phyloP scores from a whole-genome alignment of 164 flowering plant species.

The Piper betle region DNA sequence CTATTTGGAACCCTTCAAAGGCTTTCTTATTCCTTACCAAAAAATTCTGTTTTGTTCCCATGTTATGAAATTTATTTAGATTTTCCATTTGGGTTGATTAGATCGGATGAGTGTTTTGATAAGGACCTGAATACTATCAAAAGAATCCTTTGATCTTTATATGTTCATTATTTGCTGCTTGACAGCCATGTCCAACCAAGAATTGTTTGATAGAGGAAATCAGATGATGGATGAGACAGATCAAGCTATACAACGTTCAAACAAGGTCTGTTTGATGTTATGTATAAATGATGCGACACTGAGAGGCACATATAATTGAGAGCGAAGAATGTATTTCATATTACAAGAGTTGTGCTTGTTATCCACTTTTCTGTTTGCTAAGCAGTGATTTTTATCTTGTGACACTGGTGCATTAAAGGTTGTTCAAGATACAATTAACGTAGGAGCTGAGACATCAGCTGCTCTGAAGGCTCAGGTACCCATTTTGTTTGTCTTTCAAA shows the following conservation, averaged over 20 bases:
- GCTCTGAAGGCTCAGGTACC: constrained; percentile 87
- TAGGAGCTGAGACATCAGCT: constrained; percentile 84
- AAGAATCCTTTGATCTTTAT: not conserved
- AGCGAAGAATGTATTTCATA: not conserved
- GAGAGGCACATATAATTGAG: not conserved
- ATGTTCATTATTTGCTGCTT: not conserved
- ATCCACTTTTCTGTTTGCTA: no score
- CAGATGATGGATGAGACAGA: constrained; percentile 88
- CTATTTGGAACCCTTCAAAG: no score
- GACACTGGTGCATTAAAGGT: constrained; percentile 29
- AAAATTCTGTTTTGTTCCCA: no score
- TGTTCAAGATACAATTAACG: constrained; percentile 71
- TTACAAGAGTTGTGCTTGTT: not conserved
- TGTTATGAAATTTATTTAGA: no score
- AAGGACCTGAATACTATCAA: not conserved
- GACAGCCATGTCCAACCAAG: constrained; percentile 82
- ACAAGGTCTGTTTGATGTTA: constrained; percentile 34
- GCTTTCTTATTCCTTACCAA: no score
- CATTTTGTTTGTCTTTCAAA: not conserved
- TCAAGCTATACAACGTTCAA: constrained; percentile 77
- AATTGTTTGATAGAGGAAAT: constrained; percentile 65
- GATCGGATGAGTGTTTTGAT: not conserved
- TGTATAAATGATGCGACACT: not conserved
- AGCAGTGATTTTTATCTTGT: not conserved
- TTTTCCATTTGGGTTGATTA: not conserved